A percentile compares a stretch with the other conserved stretches of the same genome.
phyloP scores from a whole-genome alignment of 2,329 filamentous ascomycete species.

The Phialocephala subalpina region DNA sequence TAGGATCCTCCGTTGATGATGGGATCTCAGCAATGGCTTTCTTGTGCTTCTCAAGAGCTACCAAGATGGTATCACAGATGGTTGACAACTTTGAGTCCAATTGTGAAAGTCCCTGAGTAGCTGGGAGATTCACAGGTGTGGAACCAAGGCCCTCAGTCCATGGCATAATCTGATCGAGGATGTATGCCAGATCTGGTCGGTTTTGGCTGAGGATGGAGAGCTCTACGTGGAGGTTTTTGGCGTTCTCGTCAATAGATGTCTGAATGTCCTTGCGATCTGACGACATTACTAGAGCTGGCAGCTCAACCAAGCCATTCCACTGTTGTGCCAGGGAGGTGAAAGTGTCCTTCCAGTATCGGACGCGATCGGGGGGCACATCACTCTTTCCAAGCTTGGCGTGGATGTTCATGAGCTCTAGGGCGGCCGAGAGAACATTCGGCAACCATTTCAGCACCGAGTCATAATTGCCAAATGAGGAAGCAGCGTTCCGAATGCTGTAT shows the following conservation, averaged over 20 bases:
- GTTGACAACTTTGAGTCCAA: conserved; percentile 68
- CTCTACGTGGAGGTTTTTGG: conserved; percentile 30
- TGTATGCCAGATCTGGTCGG: conserved; percentile 68
- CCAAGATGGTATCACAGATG: conserved; percentile 78
- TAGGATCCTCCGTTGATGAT: conserved; percentile 63
- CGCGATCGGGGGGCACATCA: conserved; percentile 55
- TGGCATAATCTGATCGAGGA: conserved; percentile 69
- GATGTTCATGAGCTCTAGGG: conserved; percentile 66
- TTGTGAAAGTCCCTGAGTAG: conserved; percentile 39
- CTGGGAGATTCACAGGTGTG: conserved; percentile 18
- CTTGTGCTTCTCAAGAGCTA: conserved; percentile 78
- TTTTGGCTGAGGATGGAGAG: conserved; percentile 53
- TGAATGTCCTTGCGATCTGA: conserved; percentile 42
- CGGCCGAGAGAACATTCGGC: conserved; percentile 71
- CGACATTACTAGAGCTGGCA: conserved; percentile 61
- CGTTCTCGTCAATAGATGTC: conserved; percentile 28
- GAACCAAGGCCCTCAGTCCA: conserved; percentile 60
- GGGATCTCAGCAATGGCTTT: conserved; percentile 63
- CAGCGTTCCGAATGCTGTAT: conserved; percentile 32
- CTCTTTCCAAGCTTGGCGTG: conserved; percentile 69
- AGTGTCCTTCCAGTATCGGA: conserved; percentile 59
- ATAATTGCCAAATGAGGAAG: conserved; percentile 33
- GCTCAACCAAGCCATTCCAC: conserved; percentile 51
- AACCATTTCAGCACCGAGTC: conserved; percentile 63
- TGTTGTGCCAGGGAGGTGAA: conserved; percentile 54